Evolutionary conservation across 148 eudicot species (phyloP), one percentile per base, ranked within the genome.

Genomic region (Arbutus unedo): DNA sequence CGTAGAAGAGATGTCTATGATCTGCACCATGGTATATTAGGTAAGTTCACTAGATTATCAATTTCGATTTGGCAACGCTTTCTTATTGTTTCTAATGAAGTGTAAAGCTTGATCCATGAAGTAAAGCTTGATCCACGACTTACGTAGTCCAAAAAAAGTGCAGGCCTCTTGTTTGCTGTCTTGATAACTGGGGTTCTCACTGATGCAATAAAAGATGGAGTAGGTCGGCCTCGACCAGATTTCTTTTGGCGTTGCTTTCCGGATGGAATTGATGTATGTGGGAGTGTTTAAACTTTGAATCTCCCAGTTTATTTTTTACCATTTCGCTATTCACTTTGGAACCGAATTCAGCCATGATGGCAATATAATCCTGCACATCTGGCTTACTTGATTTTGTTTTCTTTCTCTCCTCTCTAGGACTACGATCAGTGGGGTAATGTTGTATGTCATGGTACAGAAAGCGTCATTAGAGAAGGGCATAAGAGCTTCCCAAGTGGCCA

Each of bases 181-280:
- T 88, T 95, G 45, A 90, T 92, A 54, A 91, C 96, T 57, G 95
- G 79, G 4, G 97, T 96, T 23, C 78, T 96, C 5, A 96, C 98
- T 55, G 98, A 94, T 90, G 85, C 98, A n/a, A 94, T 96, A n/a
- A 95, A 95, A 87, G 93, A 91, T 88, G 98, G 87, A 75, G 98
- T 95, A 86, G 98, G 98, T 78, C 93, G 98, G 16, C 98, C 98
- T 48, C 90, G 98, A 49, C 98, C 98, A 3, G 90, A 95, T 87
- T 95, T 95, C 91, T 95, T 91, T 68, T 95, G 96, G 96, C 95
- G 98, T 51, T 95, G 98, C 87, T 95, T 95, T 78, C 98, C 98
- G 62, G 91, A 93, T 84, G 98, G 98, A 51, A 83, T 23, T 49
- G 93, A 84, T 66, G 98, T 95, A 70, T 43, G 47, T 14, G 8